These are phyloP conservation scores for Didymella glomerata DNA, from an alignment of 2,329 filamentous ascomycete genomes.

Conservation along the genomic window DNA sequence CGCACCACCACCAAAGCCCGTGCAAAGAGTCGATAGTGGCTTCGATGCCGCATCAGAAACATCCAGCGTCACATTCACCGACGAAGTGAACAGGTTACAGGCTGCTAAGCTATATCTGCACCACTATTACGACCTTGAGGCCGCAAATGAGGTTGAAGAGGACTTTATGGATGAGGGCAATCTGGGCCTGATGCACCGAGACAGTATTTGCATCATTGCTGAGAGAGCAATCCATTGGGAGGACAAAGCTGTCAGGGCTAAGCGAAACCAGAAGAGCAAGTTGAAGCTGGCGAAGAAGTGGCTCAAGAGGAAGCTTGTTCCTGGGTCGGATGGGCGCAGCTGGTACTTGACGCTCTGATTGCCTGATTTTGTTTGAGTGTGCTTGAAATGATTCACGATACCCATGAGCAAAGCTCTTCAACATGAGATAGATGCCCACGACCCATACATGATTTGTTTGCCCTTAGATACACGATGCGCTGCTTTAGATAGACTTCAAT, in stretches of 20 bases:
- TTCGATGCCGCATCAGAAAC: conserved; percentile 4
- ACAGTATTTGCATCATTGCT: conserved; percentile 15
- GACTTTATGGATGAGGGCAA: background rate
- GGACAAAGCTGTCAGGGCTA: conserved; percentile 2
- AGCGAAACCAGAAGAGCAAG: background rate
- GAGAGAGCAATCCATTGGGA: conserved; percentile 5
- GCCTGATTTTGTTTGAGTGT: background rate
- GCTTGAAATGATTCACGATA: background rate
- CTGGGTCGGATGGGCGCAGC: background rate
- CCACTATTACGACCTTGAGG: background rate
- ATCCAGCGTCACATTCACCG: conserved; percentile 11
- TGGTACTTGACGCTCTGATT: background rate
- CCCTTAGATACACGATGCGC: background rate
- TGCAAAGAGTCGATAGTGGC: conserved; percentile 9
- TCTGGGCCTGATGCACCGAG: conserved; percentile 1
- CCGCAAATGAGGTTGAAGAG: background rate
- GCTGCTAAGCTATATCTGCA: background rate
- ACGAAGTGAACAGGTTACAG: conserved; percentile 5
- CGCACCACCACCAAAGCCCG: background rate
- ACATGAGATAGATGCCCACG: background rate
- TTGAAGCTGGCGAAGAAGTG: conserved; percentile 3
- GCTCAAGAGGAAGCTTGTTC: background rate
- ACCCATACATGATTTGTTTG: background rate
- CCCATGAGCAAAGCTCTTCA: background rate
- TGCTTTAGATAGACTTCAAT: background rate